Base-by-base conservation (phyloP, 768 basidiomycete genomes). In the Macrolepiota fuliginosa region DNA sequence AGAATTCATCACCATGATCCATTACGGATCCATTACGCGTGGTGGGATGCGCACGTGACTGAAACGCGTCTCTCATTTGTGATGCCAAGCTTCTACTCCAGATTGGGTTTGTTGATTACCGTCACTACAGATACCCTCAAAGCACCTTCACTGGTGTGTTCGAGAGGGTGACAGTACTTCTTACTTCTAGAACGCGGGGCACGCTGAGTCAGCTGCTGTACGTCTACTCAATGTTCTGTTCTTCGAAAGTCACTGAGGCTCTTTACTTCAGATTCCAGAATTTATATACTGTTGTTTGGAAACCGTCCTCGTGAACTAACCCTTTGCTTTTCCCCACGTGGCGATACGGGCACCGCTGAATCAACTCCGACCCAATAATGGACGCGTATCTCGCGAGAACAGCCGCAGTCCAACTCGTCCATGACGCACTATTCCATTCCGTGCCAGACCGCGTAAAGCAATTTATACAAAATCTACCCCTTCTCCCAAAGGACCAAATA, bases 391-490 rank as follows among this genome's bases (percentile, higher is more conserved):
- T 54, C 39, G 29, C 36, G 39, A 47, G 45, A 12, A 63, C 64
- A 15, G 65, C 67, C n/a, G 71, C 71, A 11, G 64, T 64, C 22
- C 58, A 64, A 29, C 69, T 70, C 56, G 68, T 70, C 3, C 69
- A 65, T 29, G 66, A 66, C 22, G 69, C 69, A 27, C 54, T 69
- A 2, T 55, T 64, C 52, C 56, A 63, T 24, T 64, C 67, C 10
- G 37, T 52, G 25, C 68, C 70, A 10, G 69, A 74, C 25, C 69
- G 71, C 37, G 79, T 84, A 50, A 66, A 72, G 19, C 68, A 68
- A 12, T 72, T 78, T 39, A 73, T 86, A 37, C 69, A 74, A n/a
- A 64, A 70, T 27, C 74, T 88, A 15, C 84, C 85, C 1, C 65
- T 72, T 2, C 72, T 87, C 19, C 59, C 68, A 3, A 67, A 74